Evolutionary conservation across 177 flowering plant genomes (phyloP).

Genomic region (Vitis hybrid): DNA sequence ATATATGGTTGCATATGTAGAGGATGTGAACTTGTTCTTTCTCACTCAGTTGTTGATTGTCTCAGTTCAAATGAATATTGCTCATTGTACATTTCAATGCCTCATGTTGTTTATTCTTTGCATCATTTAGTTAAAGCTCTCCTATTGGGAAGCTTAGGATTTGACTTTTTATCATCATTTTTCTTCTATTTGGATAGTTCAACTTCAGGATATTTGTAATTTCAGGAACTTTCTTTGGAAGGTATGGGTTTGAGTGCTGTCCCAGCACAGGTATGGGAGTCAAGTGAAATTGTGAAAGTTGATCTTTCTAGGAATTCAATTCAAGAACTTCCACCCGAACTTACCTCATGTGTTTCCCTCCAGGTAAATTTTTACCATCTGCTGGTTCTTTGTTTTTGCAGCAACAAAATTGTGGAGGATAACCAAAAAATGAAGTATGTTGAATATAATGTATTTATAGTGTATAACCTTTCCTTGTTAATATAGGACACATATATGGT

Average conservation of each 20-base stretch:
- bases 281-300: constrained; percentile 65
- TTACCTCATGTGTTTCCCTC: constrained; percentile 64
- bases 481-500: no score
- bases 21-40: no score
- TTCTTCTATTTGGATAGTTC: background rate
- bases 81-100: background rate
- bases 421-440: background rate
- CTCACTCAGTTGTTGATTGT: no score
- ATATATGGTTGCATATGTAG: no score
- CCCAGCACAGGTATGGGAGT: constrained; percentile 82
- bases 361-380: constrained; percentile 47
- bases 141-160: background rate
- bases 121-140: background rate
- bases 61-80: background rate
- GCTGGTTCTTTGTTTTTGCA: background rate
- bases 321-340: constrained; percentile 70
- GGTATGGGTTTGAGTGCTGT: constrained; percentile 63
- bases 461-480: no score
- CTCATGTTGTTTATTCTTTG: background rate
- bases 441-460: no score
- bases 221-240: constrained; percentile 78
- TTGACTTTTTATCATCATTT: background rate
- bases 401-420: background rate
- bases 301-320: constrained; percentile 83
- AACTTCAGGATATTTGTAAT: constrained; percentile 13